Conservation (phyloP, 2,329 filamentous ascomycete species). For the Aspergillus carbonarius region DNA sequence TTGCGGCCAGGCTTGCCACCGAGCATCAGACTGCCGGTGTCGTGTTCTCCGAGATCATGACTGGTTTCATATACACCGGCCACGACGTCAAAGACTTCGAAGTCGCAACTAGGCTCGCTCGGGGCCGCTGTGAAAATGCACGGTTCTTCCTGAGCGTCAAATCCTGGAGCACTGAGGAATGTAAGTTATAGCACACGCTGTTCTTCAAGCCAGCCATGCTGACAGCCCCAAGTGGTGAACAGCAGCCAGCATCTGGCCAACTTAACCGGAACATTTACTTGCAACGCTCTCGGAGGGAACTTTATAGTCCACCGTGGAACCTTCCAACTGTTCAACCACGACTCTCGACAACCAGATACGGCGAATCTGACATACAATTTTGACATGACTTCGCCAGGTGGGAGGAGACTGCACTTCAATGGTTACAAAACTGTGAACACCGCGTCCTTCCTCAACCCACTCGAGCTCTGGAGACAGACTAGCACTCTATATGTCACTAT, state of each 20-base stretch:
- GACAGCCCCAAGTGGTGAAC: background rate
- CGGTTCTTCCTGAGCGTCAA: conserved; percentile 3
- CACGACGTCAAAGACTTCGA: background rate
- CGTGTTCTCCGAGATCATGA: conserved; percentile 3
- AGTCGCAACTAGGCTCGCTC: background rate
- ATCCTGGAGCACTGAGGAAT: conserved; percentile 1
- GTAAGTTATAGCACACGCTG: background rate
- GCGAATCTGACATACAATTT: conserved; percentile 4
- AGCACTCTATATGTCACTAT: background rate
- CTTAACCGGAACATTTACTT: conserved; percentile 1
- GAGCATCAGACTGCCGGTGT: conserved; percentile 4
- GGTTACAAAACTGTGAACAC: conserved; percentile 4
- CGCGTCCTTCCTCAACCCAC: background rate
- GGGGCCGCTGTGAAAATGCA: background rate
- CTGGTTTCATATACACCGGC: background rate
- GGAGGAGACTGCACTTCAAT: background rate
- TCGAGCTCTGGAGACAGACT: background rate
- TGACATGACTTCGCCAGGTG: background rate
- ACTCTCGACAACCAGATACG: conserved; percentile 2
- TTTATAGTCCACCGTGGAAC: background rate
- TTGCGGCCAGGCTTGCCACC: background rate
- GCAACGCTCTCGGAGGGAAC: background rate
- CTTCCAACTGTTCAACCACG: conserved; percentile 4
- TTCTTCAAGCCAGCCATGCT: background rate
- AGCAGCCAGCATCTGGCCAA: background rate